Evolutionary conservation across 1,139 yeast genomes (phyloP), one percentile per base, ranked within the genome.

Genomic region (Kodamaea alishanica): DNA sequence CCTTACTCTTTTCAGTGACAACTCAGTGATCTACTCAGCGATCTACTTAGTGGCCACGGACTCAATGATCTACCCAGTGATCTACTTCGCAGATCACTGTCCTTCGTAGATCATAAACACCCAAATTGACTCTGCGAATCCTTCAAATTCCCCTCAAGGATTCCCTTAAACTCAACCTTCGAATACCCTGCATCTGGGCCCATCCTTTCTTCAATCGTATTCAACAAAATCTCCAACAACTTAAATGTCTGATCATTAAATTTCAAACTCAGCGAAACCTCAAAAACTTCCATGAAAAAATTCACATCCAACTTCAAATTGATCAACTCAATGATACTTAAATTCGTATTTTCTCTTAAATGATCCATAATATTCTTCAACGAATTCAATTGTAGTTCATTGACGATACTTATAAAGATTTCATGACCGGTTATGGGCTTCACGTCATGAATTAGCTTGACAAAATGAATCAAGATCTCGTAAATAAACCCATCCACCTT

Each of bases 371-470:
- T 58, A 26, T 52, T 58, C 46, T 65, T 64, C 41, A 69, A 50
- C 37, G 65, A 65, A 33, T 56, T 61, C 34, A 60, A 59, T 45
- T 71, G 76, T 29, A 71, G 55, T 40, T 70, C 75, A 41, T 63
- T 65, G 4, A 70, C 57, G 8, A 71, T 63, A 28, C 58, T 63
- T 11, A 60, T 52, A 40, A 70, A 70, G 2, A 68, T 62, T 8
- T 62, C 67, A 8, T 50, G 50, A 12, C 68, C 70, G 1, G 75
- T 69, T 9, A 71, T 60, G 6, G 76, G 77, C 46, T 68, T 69
- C 20, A 70, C 60, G 24, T 59, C 60, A 43, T 70, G 65, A 3
- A 70, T 64, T 31, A 71, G 54, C 45, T 65, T 68, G 11, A 71
- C 76, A 46, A 70, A 68, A 49, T 68, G 74, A 33, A 69, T 57